Evolutionary conservation across 306 rosid species (phyloP), one percentile per base, ranked within the genome.

Genomic region (Inga leiocalycina): DNA sequence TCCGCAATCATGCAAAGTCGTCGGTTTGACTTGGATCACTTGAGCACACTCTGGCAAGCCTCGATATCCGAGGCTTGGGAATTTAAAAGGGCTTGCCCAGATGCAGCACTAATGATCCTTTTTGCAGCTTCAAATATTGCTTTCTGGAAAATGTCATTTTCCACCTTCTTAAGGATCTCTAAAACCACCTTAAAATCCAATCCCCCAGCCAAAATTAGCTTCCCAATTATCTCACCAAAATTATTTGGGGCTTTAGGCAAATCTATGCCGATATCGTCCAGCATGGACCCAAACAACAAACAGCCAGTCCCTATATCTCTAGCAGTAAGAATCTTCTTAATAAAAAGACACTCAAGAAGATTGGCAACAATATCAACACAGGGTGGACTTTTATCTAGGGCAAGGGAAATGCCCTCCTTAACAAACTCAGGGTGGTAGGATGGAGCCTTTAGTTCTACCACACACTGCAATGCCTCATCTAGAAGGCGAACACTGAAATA

Each of bases 401-500:
- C 97, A 22, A 91, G 90, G 71, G 83, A 76, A 78, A 97, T 87
- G n/a, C 97, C 89, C 85, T 97, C 98, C 88, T 94, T 97, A 62
- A 97, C 98, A 85, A 97, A 46, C 89, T 97, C 98, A 3, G 93
- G 91, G 82, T 94, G 81, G 88, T 90, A 91, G 62, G 87, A 80
- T n/a, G 98, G 97, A 32, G 93, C 69, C 44, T 85, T 89, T 6
- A 97, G 90, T 80, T 97, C 99, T 91, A 92, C 98, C 90, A 97
- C 93, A 22, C 97, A 92, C 85, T 83, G 92, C 68, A 91, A 79
- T 13, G 99, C 98, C 91, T 97, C 99, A 3, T 92, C 97, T 87
- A 94, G 82, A 30, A 92, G 79, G 80, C 85, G 77, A n/a, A 97
- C 57, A 76, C 82, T 71, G 84, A 94, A 97, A 84, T 92, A 97